A percentile compares a stretch with the other conserved stretches of the same genome.
phyloP scores from a whole-genome alignment of 495 filamentous ascomycete genomes.

The Penicillium cataractarum region DNA sequence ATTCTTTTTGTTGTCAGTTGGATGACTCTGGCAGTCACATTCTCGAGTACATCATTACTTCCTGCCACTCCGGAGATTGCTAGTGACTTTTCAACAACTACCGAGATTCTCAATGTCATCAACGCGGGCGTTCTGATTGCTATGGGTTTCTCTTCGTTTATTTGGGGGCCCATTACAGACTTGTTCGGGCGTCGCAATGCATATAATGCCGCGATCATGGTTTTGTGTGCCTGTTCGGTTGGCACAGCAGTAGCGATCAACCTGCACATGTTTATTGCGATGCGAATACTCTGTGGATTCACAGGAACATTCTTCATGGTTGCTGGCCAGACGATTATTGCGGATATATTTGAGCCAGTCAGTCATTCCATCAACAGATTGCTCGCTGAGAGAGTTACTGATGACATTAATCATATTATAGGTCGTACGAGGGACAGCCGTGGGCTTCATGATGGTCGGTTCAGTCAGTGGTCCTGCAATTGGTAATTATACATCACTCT shows the following conservation, averaged over 20 bases:
- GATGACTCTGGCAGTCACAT: conserved; percentile 50
- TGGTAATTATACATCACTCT: conserved; percentile 38
- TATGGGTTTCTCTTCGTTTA: conserved; percentile 58
- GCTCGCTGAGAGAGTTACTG: not conserved
- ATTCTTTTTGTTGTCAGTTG: conserved; percentile 49
- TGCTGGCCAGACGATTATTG: conserved; percentile 49
- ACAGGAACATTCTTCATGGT: conserved; percentile 54
- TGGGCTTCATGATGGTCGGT: conserved; percentile 58
- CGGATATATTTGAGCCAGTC: conserved; percentile 53
- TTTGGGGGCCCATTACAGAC: conserved; percentile 55
- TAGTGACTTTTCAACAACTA: conserved; percentile 39
- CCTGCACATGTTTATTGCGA: conserved; percentile 46
- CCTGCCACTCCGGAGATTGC: conserved; percentile 49
- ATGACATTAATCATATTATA: conserved; percentile 23
- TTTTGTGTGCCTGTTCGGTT: conserved; percentile 41
- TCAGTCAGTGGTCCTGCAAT: conserved; percentile 60
- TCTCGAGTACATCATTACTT: conserved; percentile 46
- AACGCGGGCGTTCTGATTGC: conserved; percentile 58
- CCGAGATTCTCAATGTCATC: conserved; percentile 45
- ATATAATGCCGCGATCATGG: conserved; percentile 43
- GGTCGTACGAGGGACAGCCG: conserved; percentile 58
- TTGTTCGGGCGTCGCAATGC: conserved; percentile 39
- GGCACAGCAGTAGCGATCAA: conserved; percentile 38
- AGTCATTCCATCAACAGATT: not conserved
- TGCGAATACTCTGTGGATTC: conserved; percentile 45